These are phyloP conservation scores for Plasmodium berghei DNA, from an alignment of 169 alveolate species.

Conservation along the genomic window DNA sequence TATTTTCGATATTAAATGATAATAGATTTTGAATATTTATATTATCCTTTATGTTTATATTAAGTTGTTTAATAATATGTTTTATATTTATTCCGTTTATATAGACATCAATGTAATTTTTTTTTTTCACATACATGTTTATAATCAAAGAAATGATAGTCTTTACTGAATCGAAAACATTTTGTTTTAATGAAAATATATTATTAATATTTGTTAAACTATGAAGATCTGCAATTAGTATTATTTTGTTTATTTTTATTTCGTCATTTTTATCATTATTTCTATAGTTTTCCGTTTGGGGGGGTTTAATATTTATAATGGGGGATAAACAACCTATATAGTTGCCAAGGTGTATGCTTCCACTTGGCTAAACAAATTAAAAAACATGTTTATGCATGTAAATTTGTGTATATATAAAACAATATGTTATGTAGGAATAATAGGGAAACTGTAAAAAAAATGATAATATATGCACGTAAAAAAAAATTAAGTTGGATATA, in stretches of 20 bases:
- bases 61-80: constrained; percentile 7
- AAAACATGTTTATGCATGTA: neutral
- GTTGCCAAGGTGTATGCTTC: constrained; percentile 59
- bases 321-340: constrained; percentile 71
- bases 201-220: constrained; percentile 39
- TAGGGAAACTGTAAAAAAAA: neutral
- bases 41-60: neutral
- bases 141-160: constrained; percentile 57
- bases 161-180: constrained; percentile 35
- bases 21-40: neutral
- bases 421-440: neutral
- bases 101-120: constrained; percentile 31
- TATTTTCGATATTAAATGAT: neutral
- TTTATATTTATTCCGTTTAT: constrained; percentile 50
- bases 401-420: neutral
- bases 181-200: constrained; percentile 25
- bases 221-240: constrained; percentile 67
- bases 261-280: neutral
- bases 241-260: constrained; percentile 30
- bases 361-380: constrained; percentile 48
- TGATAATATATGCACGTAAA: neutral
- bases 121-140: constrained; percentile 56
- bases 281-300: neutral
- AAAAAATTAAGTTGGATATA: too few relatives aligned
- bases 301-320: constrained; percentile 42